phyloP scores from a whole-genome alignment of 108 stramenopile species.

The Thalassiosira profunda region DNA sequence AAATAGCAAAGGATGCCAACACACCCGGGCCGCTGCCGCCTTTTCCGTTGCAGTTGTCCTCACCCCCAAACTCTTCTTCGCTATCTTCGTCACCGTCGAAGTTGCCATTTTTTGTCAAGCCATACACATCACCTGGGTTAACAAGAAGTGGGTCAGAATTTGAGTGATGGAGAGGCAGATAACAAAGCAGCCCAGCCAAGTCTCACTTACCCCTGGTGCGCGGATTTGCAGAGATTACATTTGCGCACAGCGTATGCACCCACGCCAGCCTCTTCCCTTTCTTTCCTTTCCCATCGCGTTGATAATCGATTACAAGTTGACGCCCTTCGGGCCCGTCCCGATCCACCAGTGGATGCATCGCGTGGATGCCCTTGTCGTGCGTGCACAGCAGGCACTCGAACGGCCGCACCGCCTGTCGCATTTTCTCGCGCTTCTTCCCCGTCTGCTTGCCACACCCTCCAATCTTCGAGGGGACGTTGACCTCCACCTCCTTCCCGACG shows the following conservation, averaged over 20 bases:
- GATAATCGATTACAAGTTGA: constrained; percentile 39
- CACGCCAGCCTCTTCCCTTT: constrained; percentile 46
- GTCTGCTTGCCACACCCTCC: constrained; percentile 25
- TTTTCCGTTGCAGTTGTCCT: no score
- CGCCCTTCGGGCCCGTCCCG: constrained; percentile 39
- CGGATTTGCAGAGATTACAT: constrained; percentile 25
- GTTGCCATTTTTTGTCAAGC: no score
- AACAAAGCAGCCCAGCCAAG: no score
- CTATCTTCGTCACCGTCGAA: no score
- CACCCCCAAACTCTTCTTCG: no score
- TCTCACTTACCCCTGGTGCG: no score
- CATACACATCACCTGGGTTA: no score
- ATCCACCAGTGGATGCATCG: constrained; percentile 68
- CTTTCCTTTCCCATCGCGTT: not conserved
- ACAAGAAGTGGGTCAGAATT: no score
- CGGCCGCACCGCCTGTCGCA: constrained; percentile 44
- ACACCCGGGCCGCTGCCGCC: no score
- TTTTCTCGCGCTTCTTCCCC: constrained; percentile 16
- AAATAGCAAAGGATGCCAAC: no score
- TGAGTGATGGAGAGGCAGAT: no score
- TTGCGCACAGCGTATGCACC: constrained; percentile 57
- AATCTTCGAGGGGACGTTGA: constrained; percentile 42
- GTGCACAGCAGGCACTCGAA: constrained; percentile 60
- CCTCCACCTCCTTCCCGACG: constrained; percentile 32
- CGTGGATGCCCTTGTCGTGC: constrained; percentile 43